Evolutionary conservation across 148 eudicot genomes (phyloP).

Genomic region (Cornus florida): DNA sequence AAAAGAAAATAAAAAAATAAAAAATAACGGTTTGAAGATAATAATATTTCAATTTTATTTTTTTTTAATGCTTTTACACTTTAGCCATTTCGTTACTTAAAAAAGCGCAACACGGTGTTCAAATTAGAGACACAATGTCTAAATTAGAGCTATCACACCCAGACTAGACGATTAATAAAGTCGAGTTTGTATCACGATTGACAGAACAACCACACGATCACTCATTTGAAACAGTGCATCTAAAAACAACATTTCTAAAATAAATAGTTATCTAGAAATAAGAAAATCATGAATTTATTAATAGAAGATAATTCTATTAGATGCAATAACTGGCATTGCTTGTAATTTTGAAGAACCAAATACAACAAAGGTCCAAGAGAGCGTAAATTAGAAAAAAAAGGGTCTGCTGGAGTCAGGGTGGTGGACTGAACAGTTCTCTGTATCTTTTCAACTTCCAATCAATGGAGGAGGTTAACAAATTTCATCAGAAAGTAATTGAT

Average conservation of each 20-base stretch:
- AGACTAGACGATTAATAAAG: neutral
- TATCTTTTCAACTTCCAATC: too few species aligned
- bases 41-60: neutral
- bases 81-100: neutral
- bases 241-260: too few species aligned
- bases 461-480: neutral
- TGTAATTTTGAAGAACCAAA: neutral
- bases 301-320: too few species aligned
- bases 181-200: neutral
- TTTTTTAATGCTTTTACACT: neutral
- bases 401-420: too few species aligned
- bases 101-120: neutral
- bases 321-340: neutral
- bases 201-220: constrained; percentile 1
- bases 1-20: neutral
- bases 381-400: neutral
- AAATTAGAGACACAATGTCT: neutral
- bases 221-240: neutral
- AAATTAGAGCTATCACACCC: neutral
- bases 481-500: neutral
- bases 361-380: too few species aligned
- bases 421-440: too few species aligned
- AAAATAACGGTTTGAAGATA: neutral
- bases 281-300: neutral
- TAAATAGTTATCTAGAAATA: too few species aligned